These are phyloP conservation scores for Phytophthora boehmeriae DNA, from an alignment of 352 stramenopile genomes.

Conservation along the genomic window DNA sequence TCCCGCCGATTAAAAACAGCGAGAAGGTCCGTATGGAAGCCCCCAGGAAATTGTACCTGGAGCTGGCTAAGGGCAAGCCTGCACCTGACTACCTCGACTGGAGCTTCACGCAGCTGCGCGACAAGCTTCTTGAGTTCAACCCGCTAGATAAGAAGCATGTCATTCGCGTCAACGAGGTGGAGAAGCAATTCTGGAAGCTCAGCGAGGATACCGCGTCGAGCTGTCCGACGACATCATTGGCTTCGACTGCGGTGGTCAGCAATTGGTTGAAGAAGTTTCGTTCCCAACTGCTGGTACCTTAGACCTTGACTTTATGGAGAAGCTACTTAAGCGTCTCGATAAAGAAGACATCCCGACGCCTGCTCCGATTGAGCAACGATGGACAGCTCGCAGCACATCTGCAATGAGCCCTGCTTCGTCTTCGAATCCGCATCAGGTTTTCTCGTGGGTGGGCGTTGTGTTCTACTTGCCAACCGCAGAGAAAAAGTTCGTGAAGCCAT, in stretches of 20 bases:
- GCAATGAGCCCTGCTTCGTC: slow-evolving; percentile 93
- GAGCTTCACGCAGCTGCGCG: slow-evolving; percentile 85
- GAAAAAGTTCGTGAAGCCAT: slow-evolving; percentile 71
- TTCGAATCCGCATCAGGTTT: slow-evolving; percentile 67
- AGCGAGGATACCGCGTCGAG: slow-evolving; percentile 92
- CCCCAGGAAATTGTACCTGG: slow-evolving; percentile 81
- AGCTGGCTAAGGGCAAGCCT: slow-evolving; percentile 61
- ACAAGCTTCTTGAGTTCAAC: slow-evolving; percentile 82
- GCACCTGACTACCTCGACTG: slow-evolving; percentile 75
- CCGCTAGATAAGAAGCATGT: slow-evolving; percentile 93
- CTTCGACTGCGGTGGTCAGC: slow-evolving; percentile 99
- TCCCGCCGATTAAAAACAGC: slow-evolving; percentile 49
- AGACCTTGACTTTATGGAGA: slow-evolving; percentile 95
- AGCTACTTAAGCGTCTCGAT: slow-evolving; percentile 93
- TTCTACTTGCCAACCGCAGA: slow-evolving; percentile 93
- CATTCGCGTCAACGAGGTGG: slow-evolving; percentile 93
- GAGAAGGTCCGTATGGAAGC: slow-evolving; percentile 74
- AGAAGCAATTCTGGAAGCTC: slow-evolving; percentile 96
- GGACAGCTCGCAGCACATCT: slow-evolving; percentile 92
- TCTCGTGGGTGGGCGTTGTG: slow-evolving; percentile 98
- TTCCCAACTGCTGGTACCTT: slow-evolving; percentile 86
- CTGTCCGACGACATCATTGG: slow-evolving; percentile 96
- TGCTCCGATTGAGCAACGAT: slow-evolving; percentile 98
- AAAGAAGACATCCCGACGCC: slow-evolving; percentile 92
- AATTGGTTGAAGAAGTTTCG: slow-evolving; percentile 97